Conservation (phyloP, 768 basidiomycete species). For the Leccinum broughii region DNA sequence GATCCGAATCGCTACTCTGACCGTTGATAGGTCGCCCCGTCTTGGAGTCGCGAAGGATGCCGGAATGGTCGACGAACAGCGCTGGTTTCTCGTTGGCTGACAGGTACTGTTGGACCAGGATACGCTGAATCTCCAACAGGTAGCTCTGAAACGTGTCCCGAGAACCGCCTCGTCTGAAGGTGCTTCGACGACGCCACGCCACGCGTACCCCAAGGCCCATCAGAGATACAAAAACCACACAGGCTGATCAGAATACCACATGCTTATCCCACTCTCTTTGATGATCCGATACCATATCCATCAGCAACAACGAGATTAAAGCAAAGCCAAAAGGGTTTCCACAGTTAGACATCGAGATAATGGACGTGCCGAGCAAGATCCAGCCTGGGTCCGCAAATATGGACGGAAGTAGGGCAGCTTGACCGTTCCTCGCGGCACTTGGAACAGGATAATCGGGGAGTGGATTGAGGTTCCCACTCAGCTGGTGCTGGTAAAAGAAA, state of each 20-base stretch:
- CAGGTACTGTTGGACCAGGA: conserved; percentile 76
- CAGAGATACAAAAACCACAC: background rate
- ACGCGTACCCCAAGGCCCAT: background rate
- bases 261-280: conserved; percentile 88
- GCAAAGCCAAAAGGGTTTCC: conserved; percentile 64
- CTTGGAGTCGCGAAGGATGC: conserved; percentile 72
- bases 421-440: conserved; percentile 8
- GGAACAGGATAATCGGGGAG: conserved; percentile 40
- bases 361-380: conserved; percentile 75
- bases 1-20: conserved; percentile 32
- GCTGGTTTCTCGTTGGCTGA: conserved; percentile 82
- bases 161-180: conserved; percentile 86
- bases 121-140: conserved; percentile 75
- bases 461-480: conserved; percentile 44
- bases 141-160: conserved; percentile 85
- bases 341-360: conserved; percentile 93
- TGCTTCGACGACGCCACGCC: conserved; percentile 95
- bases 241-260: conserved; percentile 46
- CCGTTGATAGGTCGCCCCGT: conserved; percentile 67
- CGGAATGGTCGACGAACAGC: conserved; percentile 78
- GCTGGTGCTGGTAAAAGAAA: conserved; percentile 84
- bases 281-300: conserved; percentile 98
- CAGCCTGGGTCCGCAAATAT: conserved; percentile 93
- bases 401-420: conserved; percentile 39
- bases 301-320: conserved; percentile 63